Conservation (phyloP, 176 grass and related monocot species). For the Carex littledalei region DNA sequence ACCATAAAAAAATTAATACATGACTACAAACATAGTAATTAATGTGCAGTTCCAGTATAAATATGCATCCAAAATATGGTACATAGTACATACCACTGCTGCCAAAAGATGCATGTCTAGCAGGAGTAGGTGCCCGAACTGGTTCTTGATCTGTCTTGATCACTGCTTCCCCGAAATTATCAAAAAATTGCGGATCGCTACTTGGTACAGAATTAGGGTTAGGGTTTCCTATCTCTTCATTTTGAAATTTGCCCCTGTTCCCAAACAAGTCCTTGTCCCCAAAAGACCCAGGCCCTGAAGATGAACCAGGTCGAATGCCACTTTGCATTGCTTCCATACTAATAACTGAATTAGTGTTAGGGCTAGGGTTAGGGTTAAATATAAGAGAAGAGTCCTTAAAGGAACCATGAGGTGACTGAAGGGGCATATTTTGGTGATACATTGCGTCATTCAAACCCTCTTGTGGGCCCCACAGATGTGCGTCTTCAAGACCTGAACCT, state of each 20-base stretch:
- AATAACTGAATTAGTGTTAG: slow-evolving; percentile 36
- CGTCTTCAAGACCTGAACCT: slow-evolving; percentile 57
- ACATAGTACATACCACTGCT: slow-evolving; percentile 23
- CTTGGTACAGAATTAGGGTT: not conserved
- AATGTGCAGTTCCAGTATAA: not conserved
- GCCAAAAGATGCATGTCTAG: slow-evolving; percentile 16
- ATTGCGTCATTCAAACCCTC: slow-evolving; percentile 53
- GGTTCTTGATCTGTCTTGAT: slow-evolving; percentile 18
- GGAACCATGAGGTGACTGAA: slow-evolving; percentile 59
- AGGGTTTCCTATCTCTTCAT: slow-evolving; percentile 44
- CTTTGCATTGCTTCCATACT: slow-evolving; percentile 53
- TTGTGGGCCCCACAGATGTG: slow-evolving; percentile 51
- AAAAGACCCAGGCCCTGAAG: slow-evolving; percentile 43
- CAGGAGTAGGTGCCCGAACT: slow-evolving; percentile 13
- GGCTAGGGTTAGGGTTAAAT: slow-evolving; percentile 26
- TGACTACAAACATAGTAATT: not conserved
- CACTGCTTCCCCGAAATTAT: slow-evolving; percentile 20
- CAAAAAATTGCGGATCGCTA: slow-evolving; percentile 4
- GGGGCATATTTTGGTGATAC: slow-evolving; percentile 55
- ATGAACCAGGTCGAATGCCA: slow-evolving; percentile 17
- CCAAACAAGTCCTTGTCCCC: slow-evolving; percentile 54
- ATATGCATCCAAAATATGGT: not conserved
- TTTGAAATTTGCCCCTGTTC: slow-evolving; percentile 49
- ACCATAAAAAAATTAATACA: slow-evolving; percentile 1
- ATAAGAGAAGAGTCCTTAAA: slow-evolving; percentile 59